These are phyloP conservation scores for Salicornia ramosissima DNA, from an alignment of 148 eudicot genomes.

Conservation along the genomic window DNA sequence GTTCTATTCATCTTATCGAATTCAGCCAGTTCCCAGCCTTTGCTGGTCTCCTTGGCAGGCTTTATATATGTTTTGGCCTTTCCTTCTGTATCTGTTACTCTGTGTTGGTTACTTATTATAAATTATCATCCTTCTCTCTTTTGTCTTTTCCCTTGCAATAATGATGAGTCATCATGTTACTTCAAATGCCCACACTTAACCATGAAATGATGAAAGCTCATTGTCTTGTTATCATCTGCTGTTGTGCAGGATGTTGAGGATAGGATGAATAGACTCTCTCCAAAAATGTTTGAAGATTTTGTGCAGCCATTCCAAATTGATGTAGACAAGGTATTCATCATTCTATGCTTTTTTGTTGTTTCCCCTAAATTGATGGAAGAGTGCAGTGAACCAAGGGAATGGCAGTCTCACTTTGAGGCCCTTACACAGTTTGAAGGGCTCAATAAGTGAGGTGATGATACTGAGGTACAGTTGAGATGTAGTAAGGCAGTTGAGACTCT, in stretches of 20 bases:
- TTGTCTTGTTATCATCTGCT: slow-evolving; percentile 11
- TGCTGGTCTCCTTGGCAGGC: neutral
- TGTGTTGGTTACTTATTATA: too few species aligned
- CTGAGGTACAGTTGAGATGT: neutral
- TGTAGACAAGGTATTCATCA: slow-evolving; percentile 44
- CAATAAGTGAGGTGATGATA: neutral
- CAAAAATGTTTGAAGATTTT: slow-evolving; percentile 83
- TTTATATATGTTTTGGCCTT: neutral
- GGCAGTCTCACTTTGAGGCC: neutral
- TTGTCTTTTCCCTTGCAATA: too few species aligned
- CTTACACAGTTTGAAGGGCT: neutral
- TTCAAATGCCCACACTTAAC: neutral
- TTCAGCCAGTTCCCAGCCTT: neutral
- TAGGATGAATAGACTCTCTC: slow-evolving; percentile 48
- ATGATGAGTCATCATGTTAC: neutral
- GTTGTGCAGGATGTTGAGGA: slow-evolving; percentile 61
- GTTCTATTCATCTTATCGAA: neutral
- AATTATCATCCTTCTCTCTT: too few species aligned
- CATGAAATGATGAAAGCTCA: neutral
- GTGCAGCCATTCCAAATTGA: slow-evolving; percentile 65
- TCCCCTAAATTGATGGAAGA: neutral
- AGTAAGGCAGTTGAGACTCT: too few species aligned
- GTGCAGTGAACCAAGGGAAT: neutral
- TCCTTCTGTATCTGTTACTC: neutral
- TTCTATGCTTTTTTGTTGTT: slow-evolving; percentile 10